Conservation (phyloP, 2,329 filamentous ascomycete genomes). For the Ophiostoma sp. region DNA sequence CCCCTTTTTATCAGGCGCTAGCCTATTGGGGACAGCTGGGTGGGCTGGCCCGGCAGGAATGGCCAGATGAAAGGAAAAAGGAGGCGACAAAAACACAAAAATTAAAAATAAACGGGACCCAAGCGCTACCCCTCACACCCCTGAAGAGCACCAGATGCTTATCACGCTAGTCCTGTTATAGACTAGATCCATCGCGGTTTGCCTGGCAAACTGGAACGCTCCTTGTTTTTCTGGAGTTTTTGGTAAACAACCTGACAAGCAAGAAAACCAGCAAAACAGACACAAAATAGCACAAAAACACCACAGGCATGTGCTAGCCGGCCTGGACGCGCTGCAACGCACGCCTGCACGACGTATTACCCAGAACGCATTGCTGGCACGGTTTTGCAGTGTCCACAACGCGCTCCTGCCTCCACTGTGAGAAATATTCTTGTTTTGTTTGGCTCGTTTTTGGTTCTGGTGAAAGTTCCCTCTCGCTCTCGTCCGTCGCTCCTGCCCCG, state of each 20-base stretch:
- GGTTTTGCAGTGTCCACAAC: slow-evolving; percentile 1
- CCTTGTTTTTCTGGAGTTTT: background rate
- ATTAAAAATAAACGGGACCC: slow-evolving; percentile 18
- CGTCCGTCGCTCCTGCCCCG: background rate
- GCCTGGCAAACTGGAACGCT: background rate
- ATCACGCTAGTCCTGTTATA: background rate
- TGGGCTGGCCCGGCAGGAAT: slow-evolving; percentile 21
- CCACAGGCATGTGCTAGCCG: background rate
- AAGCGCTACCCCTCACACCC: slow-evolving; percentile 24
- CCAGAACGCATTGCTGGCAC: background rate
- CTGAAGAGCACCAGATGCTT: slow-evolving; percentile 20
- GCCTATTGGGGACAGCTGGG: background rate
- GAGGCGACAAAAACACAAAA: slow-evolving; percentile 15
- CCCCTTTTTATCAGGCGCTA: background rate
- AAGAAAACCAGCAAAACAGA: background rate
- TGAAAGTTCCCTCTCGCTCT: background rate
- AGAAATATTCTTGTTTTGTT: slow-evolving; percentile 14
- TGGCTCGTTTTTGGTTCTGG: background rate
- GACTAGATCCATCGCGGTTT: slow-evolving; percentile 20
- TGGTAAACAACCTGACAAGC: background rate
- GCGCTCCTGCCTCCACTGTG: background rate
- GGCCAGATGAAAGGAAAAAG: slow-evolving; percentile 8
- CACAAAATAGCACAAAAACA: background rate
- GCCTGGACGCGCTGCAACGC: background rate
- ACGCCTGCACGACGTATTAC: background rate